A percentile compares a stretch with the other conserved stretches of the same genome.
These are phyloP conservation scores for Trichocladium antarcticum DNA, from an alignment of 495 filamentous ascomycete species.

Conservation along the genomic window DNA sequence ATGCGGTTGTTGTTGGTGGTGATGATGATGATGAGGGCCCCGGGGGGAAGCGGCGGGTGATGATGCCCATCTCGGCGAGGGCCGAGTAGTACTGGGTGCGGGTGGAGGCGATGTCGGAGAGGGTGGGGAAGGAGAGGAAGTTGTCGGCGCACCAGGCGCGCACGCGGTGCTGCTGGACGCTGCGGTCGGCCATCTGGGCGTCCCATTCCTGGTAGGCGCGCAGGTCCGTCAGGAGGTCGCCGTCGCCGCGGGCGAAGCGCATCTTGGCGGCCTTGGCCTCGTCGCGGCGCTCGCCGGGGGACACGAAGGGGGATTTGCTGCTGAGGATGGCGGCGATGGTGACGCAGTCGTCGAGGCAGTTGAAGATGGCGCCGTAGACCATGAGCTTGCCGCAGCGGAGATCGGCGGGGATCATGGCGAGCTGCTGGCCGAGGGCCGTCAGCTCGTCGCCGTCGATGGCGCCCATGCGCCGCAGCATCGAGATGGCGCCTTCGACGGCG, in stretches of 20 bases:
- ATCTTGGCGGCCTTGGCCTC: constrained; percentile 67
- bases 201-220: constrained; percentile 75
- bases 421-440: constrained; percentile 79
- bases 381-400: constrained; percentile 87
- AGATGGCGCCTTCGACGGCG: constrained; percentile 75
- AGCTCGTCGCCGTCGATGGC: constrained; percentile 75
- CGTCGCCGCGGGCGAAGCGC: constrained; percentile 62
- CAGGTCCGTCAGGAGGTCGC: constrained; percentile 80
- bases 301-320: constrained; percentile 71
- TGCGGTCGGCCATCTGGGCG: constrained; percentile 41
- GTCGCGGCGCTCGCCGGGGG: constrained; percentile 68
- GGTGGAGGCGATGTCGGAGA: constrained; percentile 80
- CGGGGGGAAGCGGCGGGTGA: constrained; percentile 34
- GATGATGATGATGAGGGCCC: constrained; percentile 21
- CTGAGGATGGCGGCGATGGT: constrained; percentile 88
- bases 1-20: constrained; percentile 12
- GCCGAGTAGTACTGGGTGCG: constrained; percentile 75
- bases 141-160: constrained; percentile 77
- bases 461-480: constrained; percentile 69
- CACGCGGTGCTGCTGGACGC: constrained; percentile 49
- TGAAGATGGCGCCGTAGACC: constrained; percentile 90
- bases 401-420: constrained; percentile 91
- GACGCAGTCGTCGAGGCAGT: constrained; percentile 75
- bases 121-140: constrained; percentile 71
- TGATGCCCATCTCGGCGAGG: constrained; percentile 73